Percentiles rank a stretch among this genome's conserved stretches.
phyloP scores from a whole-genome alignment of 305 asterid species.

The Fraxinus angustifolia region DNA sequence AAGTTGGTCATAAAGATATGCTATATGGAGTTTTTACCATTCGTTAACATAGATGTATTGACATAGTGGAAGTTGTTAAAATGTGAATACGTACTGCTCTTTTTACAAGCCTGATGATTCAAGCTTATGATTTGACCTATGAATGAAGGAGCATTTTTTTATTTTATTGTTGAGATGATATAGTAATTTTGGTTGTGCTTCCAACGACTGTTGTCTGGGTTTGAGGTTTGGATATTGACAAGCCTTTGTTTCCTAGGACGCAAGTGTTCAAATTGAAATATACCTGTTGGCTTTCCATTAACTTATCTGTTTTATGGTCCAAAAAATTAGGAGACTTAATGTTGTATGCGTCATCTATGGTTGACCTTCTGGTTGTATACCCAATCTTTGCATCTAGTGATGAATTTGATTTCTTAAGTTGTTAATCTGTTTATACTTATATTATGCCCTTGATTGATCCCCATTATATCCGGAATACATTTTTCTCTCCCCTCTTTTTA shows the following conservation, averaged over 20 bases:
- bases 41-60: neutral
- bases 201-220: neutral
- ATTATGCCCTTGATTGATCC: neutral
- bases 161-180: neutral
- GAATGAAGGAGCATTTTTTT: neutral
- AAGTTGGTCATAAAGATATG: neutral
- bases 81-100: neutral
- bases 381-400: neutral
- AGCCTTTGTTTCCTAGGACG: neutral
- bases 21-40: neutral
- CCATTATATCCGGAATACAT: too few relatives aligned
- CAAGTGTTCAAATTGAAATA: neutral
- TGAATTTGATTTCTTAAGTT: neutral
- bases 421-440: slow-evolving; percentile 8
- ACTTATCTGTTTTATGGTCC: neutral
- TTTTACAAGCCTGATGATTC: neutral
- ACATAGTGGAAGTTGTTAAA: neutral
- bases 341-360: neutral
- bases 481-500: too few relatives aligned
- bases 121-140: neutral
- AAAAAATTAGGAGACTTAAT: neutral
- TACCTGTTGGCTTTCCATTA: neutral
- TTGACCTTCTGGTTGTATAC: neutral
- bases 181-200: neutral
- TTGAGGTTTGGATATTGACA: neutral